Evolutionary conservation across 192 early-diverging fungal genomes (phyloP), one percentile per base, ranked within the genome.

Genomic region (Podila epicladia): DNA sequence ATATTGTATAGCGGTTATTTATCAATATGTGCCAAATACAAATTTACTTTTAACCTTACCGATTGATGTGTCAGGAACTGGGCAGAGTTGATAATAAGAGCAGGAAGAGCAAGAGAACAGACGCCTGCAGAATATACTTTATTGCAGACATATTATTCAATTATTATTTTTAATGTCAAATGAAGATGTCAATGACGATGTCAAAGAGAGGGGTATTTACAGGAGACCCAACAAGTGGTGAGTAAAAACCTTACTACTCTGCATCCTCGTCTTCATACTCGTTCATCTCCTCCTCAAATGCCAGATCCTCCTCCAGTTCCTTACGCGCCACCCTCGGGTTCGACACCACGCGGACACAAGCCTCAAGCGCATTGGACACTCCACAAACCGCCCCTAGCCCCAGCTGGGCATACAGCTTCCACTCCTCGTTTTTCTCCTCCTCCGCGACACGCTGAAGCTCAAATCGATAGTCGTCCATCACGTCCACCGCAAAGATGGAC

Each of bases 341-440:
- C 22, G 75, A 64, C 24, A 59, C 60, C 1, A 72, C 59, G 13
- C 59, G 69, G 15, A 78, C 59, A 33, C 75, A 78, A 24, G 75
- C 75, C 69, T 78, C 75, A 11, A 78, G 35, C 0, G 75, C 28
- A 33, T 72, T 78, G 5, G 75, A 78, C 19, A 58, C 28, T 9
- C 58, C 63, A 9, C 62, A 62, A 12, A 69, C 50, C 1, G 26
- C 19, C 11, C 48, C 64, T 9, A 78, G 69, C 5, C 53, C 12
- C 8, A 58, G 24, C 26, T 50, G 50, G 24, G 75, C 64, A 63
- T 71, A 78, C n/a, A 13, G 37, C 31, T 53, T 49, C 24, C 59
- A 24, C 5, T 62, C 65, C 2, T 67, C 59, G 4, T 17, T 49
- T 2, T 45, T n/a, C 0, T 62, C 59, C 13, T 22, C 48, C 13